Evolutionary conservation across 2,329 filamentous ascomycete genomes (phyloP), one percentile per base, ranked within the genome.

Genomic region (Fusarium pilosicola): DNA sequence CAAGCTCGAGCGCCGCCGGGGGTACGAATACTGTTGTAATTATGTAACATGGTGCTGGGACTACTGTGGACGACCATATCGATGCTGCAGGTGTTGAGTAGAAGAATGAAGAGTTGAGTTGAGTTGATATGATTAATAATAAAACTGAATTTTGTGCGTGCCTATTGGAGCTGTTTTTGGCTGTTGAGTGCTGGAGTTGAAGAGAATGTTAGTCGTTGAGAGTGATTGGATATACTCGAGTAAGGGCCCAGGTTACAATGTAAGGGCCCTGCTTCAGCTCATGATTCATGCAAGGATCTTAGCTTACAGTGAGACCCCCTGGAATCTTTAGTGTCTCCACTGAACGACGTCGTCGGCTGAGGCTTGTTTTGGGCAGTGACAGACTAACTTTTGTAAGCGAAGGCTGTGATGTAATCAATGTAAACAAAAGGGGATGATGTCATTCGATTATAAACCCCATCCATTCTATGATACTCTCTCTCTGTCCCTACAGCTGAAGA

Each of bases 361-460:
- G 65, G 66, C 66, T 69, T 70, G 62, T 38, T 69, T 56, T 51
- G 39, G 49, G 65, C 58, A 34, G 38, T 69, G 34, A 51, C 38
- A 34, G 14, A 51, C 49, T 56, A 54, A 39, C 17, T 26, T 52
- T 52, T 15, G 30, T 52, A 26, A 56, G 36, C 15, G 12, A 34
- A n/a, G 42, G 22, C 7, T 48, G 51, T 73, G 71, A 74, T 71
- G 71, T 71, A 74, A 74, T 74, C 36, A 41, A 44, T 7, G 3
- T 36, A 49, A 62, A 26, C 17, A 51, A 36, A 26, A 26, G 22
- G 30, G 24, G 22, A 56, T 70, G 67, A 70, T 71, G 67, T 71
- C 68, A 70, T 70, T 44, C 36, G 24, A 51, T 39, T 34, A 38
- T 34, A 51, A 34, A 34, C 28, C 32, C 28, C 20, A 24, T 38